Evolutionary conservation across 2,329 filamentous ascomycete genomes (phyloP).

Genomic region (Trichoderma brevicompactum): DNA sequence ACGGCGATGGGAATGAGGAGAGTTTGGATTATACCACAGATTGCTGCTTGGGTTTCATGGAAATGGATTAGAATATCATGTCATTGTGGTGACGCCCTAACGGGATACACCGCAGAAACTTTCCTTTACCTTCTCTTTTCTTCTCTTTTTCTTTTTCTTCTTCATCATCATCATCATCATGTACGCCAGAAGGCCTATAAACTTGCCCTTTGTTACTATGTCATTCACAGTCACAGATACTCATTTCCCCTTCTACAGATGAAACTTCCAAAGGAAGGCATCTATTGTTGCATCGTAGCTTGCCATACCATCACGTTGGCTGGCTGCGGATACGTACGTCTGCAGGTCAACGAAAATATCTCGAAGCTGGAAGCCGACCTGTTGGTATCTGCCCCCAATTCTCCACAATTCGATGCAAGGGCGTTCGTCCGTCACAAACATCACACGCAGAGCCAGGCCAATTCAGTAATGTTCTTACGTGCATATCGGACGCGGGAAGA

Average conservation of each 20-base stretch:
- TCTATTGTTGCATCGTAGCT: background rate
- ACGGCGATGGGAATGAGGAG: background rate
- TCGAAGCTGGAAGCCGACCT: background rate
- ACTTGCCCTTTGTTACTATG: background rate
- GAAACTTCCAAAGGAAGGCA: background rate
- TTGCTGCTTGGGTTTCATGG: background rate
- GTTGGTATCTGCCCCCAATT: background rate
- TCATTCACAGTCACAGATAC: background rate
- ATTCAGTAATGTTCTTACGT: background rate
- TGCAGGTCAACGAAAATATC: background rate
- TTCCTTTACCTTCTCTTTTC: background rate
- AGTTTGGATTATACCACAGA: background rate
- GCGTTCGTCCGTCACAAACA: background rate
- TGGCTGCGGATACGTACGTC: background rate
- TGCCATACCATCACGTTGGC: background rate
- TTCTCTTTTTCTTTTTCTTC: too few species aligned
- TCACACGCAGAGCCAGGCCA: background rate
- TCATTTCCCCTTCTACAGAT: background rate
- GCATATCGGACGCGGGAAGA: background rate
- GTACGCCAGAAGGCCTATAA: background rate
- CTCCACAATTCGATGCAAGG: slow-evolving; percentile 11
- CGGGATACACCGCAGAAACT: background rate
- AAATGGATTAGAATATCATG: background rate
- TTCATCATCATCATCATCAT: too few species aligned
- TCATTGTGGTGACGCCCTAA: background rate